phyloP scores from a whole-genome alignment of 306 rosid species.

The Spatholobus suberectus region DNA sequence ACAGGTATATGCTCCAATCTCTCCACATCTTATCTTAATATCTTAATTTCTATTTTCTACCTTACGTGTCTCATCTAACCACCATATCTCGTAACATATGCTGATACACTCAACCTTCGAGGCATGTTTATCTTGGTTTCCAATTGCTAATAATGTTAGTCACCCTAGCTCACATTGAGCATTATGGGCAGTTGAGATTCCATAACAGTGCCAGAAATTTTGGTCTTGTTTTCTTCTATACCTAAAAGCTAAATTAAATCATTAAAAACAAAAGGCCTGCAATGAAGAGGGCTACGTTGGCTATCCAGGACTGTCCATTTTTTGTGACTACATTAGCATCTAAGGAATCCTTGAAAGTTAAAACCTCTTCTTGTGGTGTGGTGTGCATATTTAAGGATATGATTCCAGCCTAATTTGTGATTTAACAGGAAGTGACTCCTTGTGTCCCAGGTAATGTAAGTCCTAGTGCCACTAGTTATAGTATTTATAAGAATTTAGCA shows the following conservation, averaged over 20 bases:
- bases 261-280: background rate
- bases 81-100: background rate
- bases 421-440: conserved; percentile 48
- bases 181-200: background rate
- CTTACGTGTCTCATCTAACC: conserved; percentile 8
- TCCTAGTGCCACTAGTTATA: conserved; percentile 47
- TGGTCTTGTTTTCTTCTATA: background rate
- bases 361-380: background rate
- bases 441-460: conserved; percentile 11
- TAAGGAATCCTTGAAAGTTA: background rate
- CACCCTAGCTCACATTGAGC: background rate
- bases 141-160: background rate
- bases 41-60: conserved; percentile 21
- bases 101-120: background rate
- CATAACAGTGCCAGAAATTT: background rate
- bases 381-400: conserved; percentile 24
- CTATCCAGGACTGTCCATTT: background rate
- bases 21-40: conserved; percentile 23
- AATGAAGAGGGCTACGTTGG: too few species aligned
- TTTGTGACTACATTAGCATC: background rate
- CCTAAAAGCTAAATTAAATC: background rate
- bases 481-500: conserved; percentile 32
- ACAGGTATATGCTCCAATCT: conserved; percentile 56
- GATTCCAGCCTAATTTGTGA: conserved; percentile 44
- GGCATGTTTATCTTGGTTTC: background rate